Conservation (phyloP, 73 alveolate species). For the Tetrahymena elliotti region DNA sequence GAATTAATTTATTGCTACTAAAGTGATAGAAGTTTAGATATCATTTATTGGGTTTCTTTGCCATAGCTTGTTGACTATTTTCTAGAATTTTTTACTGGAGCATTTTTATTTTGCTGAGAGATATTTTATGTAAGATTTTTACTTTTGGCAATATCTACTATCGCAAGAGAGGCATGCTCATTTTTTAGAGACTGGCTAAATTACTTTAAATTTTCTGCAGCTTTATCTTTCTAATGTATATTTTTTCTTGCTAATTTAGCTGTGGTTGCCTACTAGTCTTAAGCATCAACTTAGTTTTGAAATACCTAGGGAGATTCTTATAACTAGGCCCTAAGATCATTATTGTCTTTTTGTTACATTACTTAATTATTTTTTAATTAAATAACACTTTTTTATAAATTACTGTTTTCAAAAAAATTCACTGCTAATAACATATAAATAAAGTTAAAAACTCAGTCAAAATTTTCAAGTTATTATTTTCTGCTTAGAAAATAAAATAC, state of each 20-base stretch:
- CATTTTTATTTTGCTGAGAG: background rate
- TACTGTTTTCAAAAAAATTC: background rate
- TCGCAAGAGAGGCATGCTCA: background rate
- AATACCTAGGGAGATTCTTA: background rate
- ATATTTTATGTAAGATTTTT: background rate
- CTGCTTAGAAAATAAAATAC: background rate
- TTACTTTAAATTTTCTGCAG: background rate
- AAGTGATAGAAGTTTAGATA: background rate
- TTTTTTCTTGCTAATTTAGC: too few relatives aligned
- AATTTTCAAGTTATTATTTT: background rate
- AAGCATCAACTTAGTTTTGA: too few relatives aligned
- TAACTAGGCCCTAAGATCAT: background rate
- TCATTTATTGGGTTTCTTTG: background rate
- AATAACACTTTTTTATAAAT: background rate
- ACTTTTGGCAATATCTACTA: background rate
- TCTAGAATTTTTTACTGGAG: background rate
- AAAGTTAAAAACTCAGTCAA: background rate
- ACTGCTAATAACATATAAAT: background rate
- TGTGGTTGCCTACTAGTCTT: too few relatives aligned
- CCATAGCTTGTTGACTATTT: background rate
- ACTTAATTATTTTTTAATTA: background rate
- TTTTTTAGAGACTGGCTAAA: background rate
- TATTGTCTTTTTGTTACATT: background rate
- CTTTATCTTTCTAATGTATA: background rate
- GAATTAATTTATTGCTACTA: background rate